A percentile compares a stretch with the other conserved stretches of the same genome.
These are phyloP conservation scores for Pueraria montana DNA, from an alignment of 306 rosid species.

Conservation along the genomic window DNA sequence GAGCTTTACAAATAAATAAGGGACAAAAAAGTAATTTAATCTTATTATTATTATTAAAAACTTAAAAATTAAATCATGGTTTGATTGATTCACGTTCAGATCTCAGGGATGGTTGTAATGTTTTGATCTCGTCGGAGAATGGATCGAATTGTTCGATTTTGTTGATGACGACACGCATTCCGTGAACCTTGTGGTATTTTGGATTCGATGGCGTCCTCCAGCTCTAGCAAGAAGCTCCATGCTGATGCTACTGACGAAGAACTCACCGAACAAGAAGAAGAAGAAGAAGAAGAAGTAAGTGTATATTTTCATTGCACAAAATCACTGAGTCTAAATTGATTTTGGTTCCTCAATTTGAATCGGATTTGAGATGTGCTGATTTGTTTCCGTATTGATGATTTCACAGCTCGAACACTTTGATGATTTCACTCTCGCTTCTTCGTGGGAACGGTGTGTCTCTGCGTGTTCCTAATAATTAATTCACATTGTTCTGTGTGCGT, in stretches of 20 bases:
- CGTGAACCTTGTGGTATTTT: slow-evolving; percentile 44
- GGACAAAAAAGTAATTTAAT: no score
- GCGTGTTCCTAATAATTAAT: neutral
- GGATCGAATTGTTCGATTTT: neutral
- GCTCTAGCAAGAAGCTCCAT: slow-evolving; percentile 63
- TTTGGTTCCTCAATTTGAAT: neutral
- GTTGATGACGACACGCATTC: neutral
- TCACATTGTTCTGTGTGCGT: slow-evolving; percentile 22
- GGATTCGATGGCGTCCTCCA: slow-evolving; percentile 80
- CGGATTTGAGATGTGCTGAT: slow-evolving; percentile 9
- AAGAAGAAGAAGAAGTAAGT: slow-evolving; percentile 56
- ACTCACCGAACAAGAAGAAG: slow-evolving; percentile 57
- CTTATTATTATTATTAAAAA: neutral
- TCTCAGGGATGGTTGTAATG: slow-evolving; percentile 14
- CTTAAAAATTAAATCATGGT: neutral
- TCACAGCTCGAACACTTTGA: slow-evolving; percentile 92
- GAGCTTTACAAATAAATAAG: no score
- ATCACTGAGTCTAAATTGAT: neutral
- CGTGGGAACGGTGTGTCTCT: slow-evolving; percentile 89
- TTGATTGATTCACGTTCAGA: slow-evolving; percentile 22
- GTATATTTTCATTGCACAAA: slow-evolving; percentile 41
- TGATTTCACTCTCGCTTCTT: slow-evolving; percentile 95
- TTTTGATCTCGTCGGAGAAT: slow-evolving; percentile 37
- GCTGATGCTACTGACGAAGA: slow-evolving; percentile 60
- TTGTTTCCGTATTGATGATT: slow-evolving; percentile 24